phyloP scores from a whole-genome alignment of 2,329 filamentous ascomycete species.

The Fonsecaea erecta region DNA sequence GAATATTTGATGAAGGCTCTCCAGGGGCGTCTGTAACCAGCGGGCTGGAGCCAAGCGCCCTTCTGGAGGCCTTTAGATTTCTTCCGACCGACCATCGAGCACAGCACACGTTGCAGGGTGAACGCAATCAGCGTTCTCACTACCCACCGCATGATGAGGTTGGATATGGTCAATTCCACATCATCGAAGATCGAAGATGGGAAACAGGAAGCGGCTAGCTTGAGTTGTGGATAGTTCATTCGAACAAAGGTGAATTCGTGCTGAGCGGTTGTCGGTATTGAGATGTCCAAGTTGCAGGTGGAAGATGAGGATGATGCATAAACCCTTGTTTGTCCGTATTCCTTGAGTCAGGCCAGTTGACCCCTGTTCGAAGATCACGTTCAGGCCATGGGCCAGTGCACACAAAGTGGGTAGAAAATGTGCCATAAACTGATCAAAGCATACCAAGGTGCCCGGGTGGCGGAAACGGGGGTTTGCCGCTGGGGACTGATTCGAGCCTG shows the following conservation, averaged over 20 bases:
- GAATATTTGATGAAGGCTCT: not conserved
- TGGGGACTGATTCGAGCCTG: not conserved
- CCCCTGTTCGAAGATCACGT: not conserved
- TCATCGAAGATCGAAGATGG: conserved; percentile 1
- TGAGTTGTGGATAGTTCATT: not conserved
- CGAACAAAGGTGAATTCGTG: not conserved
- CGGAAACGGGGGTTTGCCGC: not conserved
- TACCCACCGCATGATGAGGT: not conserved
- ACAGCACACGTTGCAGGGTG: not conserved
- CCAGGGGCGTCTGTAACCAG: not conserved
- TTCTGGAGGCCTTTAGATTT: conserved; percentile 9
- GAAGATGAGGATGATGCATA: not conserved
- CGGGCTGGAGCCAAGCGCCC: not conserved
- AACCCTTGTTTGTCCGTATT: not conserved
- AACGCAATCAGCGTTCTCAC: not conserved
- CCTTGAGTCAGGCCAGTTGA: not conserved
- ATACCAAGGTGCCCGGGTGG: not conserved
- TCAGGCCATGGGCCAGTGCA: not conserved
- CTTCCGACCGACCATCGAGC: not conserved
- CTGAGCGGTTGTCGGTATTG: not conserved
- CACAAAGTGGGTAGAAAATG: not conserved
- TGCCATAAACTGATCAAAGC: not conserved
- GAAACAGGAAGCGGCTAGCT: not conserved
- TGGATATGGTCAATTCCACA: conserved; percentile 8
- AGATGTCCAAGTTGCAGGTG: not conserved